These are phyloP conservation scores for Ceratobasidium sp. DNA, from an alignment of 1,284 basidiomycete genomes.

Conservation along the genomic window DNA sequence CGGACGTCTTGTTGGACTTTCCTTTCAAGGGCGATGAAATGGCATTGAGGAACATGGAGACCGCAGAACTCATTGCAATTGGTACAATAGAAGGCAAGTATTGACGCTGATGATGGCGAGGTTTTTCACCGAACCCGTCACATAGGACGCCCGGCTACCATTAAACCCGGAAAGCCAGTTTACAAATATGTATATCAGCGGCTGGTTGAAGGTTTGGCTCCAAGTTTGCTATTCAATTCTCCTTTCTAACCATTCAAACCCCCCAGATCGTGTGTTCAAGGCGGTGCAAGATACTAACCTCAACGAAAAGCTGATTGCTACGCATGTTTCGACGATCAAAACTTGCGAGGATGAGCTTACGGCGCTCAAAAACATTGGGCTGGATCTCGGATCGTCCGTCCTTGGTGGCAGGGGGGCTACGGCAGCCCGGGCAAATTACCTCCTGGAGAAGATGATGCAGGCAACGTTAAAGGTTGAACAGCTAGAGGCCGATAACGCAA, in stretches of 20 bases:
- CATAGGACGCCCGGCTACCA: slow-evolving; percentile 83
- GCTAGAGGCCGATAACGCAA: slow-evolving; percentile 76
- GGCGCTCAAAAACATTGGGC: slow-evolving; percentile 73
- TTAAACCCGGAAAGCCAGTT: slow-evolving; percentile 92
- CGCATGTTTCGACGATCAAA: slow-evolving; percentile 75
- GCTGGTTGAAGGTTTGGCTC: slow-evolving; percentile 74
- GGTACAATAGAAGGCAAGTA: slow-evolving; percentile 76
- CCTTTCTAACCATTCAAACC: slow-evolving; percentile 14
- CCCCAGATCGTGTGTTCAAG: slow-evolving; percentile 79
- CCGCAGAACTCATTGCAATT: slow-evolving; percentile 89
- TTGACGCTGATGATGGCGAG: background rate
- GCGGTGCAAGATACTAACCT: slow-evolving; percentile 86
- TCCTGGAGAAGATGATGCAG: slow-evolving; percentile 80
- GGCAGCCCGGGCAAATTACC: slow-evolving; percentile 73
- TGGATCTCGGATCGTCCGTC: slow-evolving; percentile 57
- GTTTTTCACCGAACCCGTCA: slow-evolving; percentile 25
- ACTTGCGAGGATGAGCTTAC: slow-evolving; percentile 83
- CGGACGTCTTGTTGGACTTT: slow-evolving; percentile 84
- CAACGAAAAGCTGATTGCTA: slow-evolving; percentile 80
- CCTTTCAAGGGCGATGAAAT: slow-evolving; percentile 94
- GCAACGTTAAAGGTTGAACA: slow-evolving; percentile 75
- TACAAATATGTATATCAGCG: slow-evolving; percentile 87
- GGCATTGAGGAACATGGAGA: slow-evolving; percentile 87
- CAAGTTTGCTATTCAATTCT: slow-evolving; percentile 1
- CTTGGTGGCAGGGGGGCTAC: slow-evolving; percentile 67